Conservation (phyloP, 2,329 filamentous ascomycete species). For the Penicillium sp. region DNA sequence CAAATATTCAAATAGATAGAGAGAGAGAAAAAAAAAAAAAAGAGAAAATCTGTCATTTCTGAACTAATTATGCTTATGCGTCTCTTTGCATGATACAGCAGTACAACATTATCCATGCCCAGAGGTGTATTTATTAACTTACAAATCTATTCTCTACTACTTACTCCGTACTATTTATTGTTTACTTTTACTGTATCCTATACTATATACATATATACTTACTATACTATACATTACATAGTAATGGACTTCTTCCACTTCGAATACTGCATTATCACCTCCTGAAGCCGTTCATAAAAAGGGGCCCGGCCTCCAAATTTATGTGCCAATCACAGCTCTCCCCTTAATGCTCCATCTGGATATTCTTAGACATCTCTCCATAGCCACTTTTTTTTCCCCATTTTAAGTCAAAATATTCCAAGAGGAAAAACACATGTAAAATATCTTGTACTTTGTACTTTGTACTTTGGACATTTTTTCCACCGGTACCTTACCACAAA, state of each 20-base stretch:
- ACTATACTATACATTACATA: too few species aligned
- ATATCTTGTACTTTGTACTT: neutral
- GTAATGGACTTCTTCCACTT: neutral
- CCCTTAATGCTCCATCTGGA: slow-evolving; percentile 10
- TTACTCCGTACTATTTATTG: neutral
- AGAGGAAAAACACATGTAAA: neutral
- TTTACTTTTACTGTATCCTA: neutral
- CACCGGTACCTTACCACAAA: neutral
- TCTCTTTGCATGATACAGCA: slow-evolving; percentile 4
- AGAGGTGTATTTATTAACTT: neutral
- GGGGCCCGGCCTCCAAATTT: slow-evolving; percentile 8
- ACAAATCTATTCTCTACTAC: neutral
- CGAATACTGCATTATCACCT: neutral
- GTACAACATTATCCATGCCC: neutral
- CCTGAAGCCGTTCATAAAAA: slow-evolving; percentile 8
- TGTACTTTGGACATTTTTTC: too few species aligned
- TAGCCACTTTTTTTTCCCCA: neutral
- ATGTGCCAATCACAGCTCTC: slow-evolving; percentile 7
- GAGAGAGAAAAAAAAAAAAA: neutral
- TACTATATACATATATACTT: neutral
- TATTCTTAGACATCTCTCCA: slow-evolving; percentile 12
- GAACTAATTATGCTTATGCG: slow-evolving; percentile 7
- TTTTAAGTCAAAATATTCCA: neutral
- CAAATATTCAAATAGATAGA: neutral
- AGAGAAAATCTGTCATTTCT: neutral